Evolutionary conservation across 345 rosid species (phyloP).

Genomic region (Hypericum perforatum): DNA sequence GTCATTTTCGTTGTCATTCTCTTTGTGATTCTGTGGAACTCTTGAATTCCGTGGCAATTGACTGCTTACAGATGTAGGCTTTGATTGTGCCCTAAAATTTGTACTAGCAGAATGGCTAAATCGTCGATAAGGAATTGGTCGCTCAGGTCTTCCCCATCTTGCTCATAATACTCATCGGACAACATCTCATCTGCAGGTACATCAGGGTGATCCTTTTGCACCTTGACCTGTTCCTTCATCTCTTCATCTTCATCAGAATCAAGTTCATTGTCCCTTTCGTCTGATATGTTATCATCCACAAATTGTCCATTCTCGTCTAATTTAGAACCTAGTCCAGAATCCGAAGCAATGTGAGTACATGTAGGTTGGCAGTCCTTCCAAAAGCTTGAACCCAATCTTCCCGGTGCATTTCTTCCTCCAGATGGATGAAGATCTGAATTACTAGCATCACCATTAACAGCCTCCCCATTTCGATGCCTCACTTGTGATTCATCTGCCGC

Average conservation of each 20-base stretch:
- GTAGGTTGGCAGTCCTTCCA: slow-evolving; percentile 98
- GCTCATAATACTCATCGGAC: slow-evolving; percentile 99
- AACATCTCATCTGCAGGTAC: slow-evolving; percentile 97
- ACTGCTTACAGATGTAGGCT: slow-evolving; percentile 27
- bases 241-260: slow-evolving; percentile 67
- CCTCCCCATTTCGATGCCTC: slow-evolving; percentile 31
- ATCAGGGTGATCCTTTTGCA: slow-evolving; percentile 59
- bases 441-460: slow-evolving; percentile 23
- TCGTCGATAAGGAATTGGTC: slow-evolving; percentile 54
- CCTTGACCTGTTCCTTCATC: slow-evolving; percentile 39
- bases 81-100: slow-evolving; percentile 43
- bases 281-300: slow-evolving; percentile 49
- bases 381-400: slow-evolving; percentile 91
- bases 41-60: slow-evolving; percentile 48
- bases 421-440: slow-evolving; percentile 43
- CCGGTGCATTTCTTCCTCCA: slow-evolving; percentile 57
- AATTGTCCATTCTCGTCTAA: slow-evolving; percentile 40
- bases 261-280: slow-evolving; percentile 38
- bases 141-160: slow-evolving; percentile 92
- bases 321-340: slow-evolving; percentile 64
- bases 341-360: slow-evolving; percentile 47
- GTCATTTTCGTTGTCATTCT: slow-evolving; percentile 29
- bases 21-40: slow-evolving; percentile 26
- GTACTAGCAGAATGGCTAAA: slow-evolving; percentile 39
- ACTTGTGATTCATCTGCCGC: slow-evolving; percentile 47